Conservation (phyloP, 345 rosid species). For the Raphanus sativus region DNA sequence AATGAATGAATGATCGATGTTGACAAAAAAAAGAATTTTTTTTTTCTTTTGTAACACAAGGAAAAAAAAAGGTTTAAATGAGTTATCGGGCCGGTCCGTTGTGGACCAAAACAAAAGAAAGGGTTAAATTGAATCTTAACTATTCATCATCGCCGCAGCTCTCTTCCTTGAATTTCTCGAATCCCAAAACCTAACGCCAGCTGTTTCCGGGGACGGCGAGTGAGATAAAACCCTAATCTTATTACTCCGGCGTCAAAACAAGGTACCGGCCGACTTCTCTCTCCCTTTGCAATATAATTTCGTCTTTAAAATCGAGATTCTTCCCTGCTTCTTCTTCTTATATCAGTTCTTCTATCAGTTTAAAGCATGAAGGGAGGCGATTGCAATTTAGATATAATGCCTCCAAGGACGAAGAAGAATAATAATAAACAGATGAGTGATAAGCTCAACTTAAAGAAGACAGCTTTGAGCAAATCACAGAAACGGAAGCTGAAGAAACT, state of each 20-base stretch:
- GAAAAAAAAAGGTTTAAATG: no score
- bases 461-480: slow-evolving; percentile 56
- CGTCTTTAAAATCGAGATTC: not conserved
- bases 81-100: no score
- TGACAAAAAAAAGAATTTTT: no score
- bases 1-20: no score
- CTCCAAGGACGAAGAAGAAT: slow-evolving; percentile 46
- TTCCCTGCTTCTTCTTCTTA: not conserved
- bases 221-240: no score
- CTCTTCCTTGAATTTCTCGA: no score
- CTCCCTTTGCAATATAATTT: not conserved
- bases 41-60: no score
- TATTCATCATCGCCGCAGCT: no score
- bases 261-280: not conserved
- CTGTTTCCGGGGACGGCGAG: not conserved
- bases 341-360: no score
- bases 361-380: slow-evolving; percentile 42
- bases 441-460: slow-evolving; percentile 21
- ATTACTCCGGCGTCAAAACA: not conserved
- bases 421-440: slow-evolving; percentile 29
- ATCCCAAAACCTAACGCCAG: not conserved
- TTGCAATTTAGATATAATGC: slow-evolving; percentile 58
- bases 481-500: slow-evolving; percentile 71
- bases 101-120: no score
- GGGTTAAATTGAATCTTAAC: no score